Evolutionary conservation across 2,329 filamentous ascomycete genomes (phyloP).

Genomic region (Achaetomium macrosporum): DNA sequence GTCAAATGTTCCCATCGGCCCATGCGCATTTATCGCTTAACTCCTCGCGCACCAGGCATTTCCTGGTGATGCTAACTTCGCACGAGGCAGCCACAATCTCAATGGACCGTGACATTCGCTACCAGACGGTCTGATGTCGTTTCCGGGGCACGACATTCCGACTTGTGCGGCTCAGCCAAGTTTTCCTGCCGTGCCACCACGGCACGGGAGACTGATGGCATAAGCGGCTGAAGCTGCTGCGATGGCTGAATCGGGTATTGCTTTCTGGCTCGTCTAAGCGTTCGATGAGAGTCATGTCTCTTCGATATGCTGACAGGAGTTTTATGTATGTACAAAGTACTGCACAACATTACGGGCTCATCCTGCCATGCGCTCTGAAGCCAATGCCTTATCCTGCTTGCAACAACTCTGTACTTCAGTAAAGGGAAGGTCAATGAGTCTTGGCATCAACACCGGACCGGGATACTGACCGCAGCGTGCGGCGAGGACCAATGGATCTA

Average conservation of each 20-base stretch:
- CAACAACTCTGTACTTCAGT: too few species aligned
- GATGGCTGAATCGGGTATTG: background rate
- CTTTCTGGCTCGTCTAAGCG: background rate
- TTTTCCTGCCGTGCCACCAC: conserved; percentile 8
- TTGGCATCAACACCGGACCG: conserved; percentile 2
- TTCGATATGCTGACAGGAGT: background rate
- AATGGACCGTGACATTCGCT: too few species aligned
- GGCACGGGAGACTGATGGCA: conserved; percentile 6
- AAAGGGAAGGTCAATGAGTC: background rate
- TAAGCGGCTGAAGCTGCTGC: conserved; percentile 17
- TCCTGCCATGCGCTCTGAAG: too few species aligned
- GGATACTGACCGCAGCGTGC: conserved; percentile 7
- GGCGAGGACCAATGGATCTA: conserved; percentile 19
- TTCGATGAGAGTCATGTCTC: background rate
- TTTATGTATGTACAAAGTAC: too few species aligned
- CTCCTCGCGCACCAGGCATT: too few species aligned
- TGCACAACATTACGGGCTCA: too few species aligned
- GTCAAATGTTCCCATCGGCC: background rate
- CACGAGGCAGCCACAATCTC: too few species aligned
- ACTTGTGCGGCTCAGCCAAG: conserved; percentile 4
- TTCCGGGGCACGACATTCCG: too few species aligned
- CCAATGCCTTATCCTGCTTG: too few species aligned
- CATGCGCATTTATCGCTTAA: too few species aligned
- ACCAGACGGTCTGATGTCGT: too few species aligned
- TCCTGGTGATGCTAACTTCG: too few species aligned